Base-by-base conservation (phyloP, 495 filamentous ascomycete species). In the Daldinia concentrica region DNA sequence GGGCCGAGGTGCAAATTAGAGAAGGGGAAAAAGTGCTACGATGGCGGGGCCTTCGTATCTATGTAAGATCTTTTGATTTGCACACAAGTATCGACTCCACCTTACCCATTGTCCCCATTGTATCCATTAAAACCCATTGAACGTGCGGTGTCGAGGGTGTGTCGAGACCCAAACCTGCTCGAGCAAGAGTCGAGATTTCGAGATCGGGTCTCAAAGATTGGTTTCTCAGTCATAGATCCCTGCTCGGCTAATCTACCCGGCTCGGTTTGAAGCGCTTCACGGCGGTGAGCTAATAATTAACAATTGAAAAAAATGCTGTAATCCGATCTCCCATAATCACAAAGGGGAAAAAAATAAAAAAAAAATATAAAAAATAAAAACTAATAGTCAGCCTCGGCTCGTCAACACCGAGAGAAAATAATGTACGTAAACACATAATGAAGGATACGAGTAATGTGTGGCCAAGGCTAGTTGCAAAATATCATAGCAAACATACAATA, bases 1-100 rank as follows among this genome's bases (percentile, higher is more conserved):
- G 62, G 43, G 54, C 69, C 63, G 59, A 72, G 69, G 64, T 67
- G 58, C 15, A 72, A 66, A 67, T 62, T 72, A 67, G 41, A 62
- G 30, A 56, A 62, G 30, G 52, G 55, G 41, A 59, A 14, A 59
- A 60, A 41, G 34, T 66, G 58, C 45, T 63, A 65, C 37, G n/a
- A 71, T 66, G 29, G 63, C 57, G 63, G 62, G 45, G 50, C 43
- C 50, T 50, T 71, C 61, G 68, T 71, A 71, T 71, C 68, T 71
- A 71, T 71, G 62, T 71, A 56, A 65, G 62, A 61, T 61, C 50
- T 58, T 39, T 54, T 65, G 62, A 30, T 22, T 56, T 14, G 50
- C 30, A 54, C 15, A 39, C 22, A 50, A 34, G n/a, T 11, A 22
- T 32, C 34, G 27, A 39, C 41, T 68, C 52, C 39, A 62, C 27